Evolutionary conservation across 169 alveolate genomes (phyloP).

Genomic region (Plasmodium coatneyi): DNA sequence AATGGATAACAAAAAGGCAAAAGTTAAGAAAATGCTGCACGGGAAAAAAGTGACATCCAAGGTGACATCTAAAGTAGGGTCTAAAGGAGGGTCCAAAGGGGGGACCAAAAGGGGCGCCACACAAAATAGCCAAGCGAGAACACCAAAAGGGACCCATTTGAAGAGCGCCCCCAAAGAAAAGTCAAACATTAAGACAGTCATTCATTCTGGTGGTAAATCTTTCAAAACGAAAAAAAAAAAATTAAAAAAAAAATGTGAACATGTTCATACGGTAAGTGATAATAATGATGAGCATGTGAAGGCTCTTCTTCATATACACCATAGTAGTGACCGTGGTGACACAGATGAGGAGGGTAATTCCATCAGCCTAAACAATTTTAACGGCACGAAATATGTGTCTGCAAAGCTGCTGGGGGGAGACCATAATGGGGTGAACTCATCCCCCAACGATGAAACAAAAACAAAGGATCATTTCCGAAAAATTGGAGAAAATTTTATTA

Average conservation of each 20-base stretch:
- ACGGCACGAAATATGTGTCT: not conserved
- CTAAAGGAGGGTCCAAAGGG: not conserved
- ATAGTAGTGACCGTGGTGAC: not conserved
- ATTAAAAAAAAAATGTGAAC: constrained; percentile 9
- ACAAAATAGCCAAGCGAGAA: not conserved
- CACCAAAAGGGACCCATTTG: not conserved
- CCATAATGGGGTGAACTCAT: not conserved
- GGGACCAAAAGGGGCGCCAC: not conserved
- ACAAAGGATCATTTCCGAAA: not conserved
- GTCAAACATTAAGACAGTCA: not conserved
- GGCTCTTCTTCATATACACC: not conserved
- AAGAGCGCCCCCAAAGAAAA: not conserved
- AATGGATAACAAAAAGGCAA: not conserved
- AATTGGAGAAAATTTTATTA: constrained; percentile 1
- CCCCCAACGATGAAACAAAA: not conserved
- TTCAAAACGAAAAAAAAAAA: constrained; percentile 29
- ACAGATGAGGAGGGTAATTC: not conserved
- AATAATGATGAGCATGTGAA: not conserved
- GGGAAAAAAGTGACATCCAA: not conserved
- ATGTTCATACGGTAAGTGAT: not conserved
- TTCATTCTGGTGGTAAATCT: not conserved
- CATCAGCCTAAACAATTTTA: not conserved
- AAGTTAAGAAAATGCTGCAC: not conserved
- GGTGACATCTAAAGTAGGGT: too few species aligned
- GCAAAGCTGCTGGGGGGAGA: not conserved